Conservation (phyloP, 176 grass and related monocot genomes). For the Urochloa ruziziensis region DNA sequence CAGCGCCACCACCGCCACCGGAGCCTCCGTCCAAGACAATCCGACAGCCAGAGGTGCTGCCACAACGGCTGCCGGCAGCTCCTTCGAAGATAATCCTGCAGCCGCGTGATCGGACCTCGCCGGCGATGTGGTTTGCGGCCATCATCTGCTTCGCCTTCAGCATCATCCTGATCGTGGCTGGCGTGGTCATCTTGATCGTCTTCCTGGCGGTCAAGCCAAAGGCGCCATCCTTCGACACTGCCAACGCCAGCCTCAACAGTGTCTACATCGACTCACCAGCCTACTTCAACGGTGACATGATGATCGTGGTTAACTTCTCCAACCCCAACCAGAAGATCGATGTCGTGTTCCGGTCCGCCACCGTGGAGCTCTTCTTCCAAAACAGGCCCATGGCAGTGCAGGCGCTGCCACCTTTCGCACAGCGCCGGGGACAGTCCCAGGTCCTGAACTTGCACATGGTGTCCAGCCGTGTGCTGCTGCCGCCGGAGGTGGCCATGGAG, state of each 20-base stretch:
- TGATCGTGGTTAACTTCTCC: conserved; percentile 75
- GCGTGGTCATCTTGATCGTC: conserved; percentile 58
- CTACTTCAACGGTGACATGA: conserved; percentile 79
- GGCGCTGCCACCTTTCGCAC: conserved; percentile 65
- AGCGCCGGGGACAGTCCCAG: conserved; percentile 45
- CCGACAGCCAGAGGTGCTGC: conserved; percentile 10
- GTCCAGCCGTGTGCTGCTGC: conserved; percentile 72
- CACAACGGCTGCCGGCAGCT: background rate
- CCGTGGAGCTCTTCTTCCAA: conserved; percentile 70
- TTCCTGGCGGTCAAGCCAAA: conserved; percentile 71
- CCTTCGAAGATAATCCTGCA: conserved; percentile 48
- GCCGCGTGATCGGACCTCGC: conserved; percentile 46
- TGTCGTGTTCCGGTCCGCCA: conserved; percentile 54
- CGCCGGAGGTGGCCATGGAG: conserved; percentile 55
- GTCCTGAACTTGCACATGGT: conserved; percentile 74
- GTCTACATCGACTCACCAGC: conserved; percentile 63
- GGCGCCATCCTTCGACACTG: conserved; percentile 56
- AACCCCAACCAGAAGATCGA: conserved; percentile 84
- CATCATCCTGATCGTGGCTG: conserved; percentile 73
- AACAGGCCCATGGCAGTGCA: conserved; percentile 60
- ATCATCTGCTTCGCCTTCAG: conserved; percentile 81
- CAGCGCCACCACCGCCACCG: background rate
- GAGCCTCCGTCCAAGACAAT: conserved; percentile 17
- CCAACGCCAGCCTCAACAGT: conserved; percentile 68
- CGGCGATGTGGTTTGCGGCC: conserved; percentile 73